These are phyloP conservation scores for Sphagnum tenellum DNA, from an alignment of 225 moss, liverwort and hornwort genomes.

Conservation along the genomic window DNA sequence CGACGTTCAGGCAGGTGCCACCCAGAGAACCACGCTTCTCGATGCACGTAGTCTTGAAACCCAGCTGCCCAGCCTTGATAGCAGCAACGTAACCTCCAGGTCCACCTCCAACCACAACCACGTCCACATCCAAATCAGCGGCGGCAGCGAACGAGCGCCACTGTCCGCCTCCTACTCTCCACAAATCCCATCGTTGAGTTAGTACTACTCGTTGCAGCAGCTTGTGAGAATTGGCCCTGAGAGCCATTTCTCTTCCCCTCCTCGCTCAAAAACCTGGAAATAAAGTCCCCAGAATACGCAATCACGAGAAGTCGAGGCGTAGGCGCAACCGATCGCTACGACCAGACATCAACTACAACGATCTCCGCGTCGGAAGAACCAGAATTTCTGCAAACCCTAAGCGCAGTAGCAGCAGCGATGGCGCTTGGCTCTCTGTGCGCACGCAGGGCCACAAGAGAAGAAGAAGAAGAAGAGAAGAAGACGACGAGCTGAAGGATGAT, in stretches of 20 bases:
- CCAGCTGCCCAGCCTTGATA: constrained; percentile 93
- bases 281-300: no score
- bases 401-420: no score
- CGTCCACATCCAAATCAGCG: constrained; percentile 41
- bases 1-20: constrained; percentile 91
- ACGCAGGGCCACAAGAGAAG: no score
- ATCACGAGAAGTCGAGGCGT: no score
- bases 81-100: constrained; percentile 93
- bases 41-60: constrained; percentile 84
- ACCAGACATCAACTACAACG: no score
- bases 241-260: constrained; percentile 33
- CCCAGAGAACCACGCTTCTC: constrained; percentile 80
- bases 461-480: no score
- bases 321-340: no score
- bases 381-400: no score
- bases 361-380: no score
- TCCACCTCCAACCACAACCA: constrained; percentile 76
- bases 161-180: constrained; percentile 22
- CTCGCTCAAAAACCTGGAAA: no score
- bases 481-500: no score
- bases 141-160: constrained; percentile 31
- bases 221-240: constrained; percentile 57
- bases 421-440: no score
- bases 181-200: constrained; percentile 23
- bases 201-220: constrained; percentile 30